Evolutionary conservation across 2,329 filamentous ascomycete genomes (phyloP).

Genomic region (Cercospora sesami): DNA sequence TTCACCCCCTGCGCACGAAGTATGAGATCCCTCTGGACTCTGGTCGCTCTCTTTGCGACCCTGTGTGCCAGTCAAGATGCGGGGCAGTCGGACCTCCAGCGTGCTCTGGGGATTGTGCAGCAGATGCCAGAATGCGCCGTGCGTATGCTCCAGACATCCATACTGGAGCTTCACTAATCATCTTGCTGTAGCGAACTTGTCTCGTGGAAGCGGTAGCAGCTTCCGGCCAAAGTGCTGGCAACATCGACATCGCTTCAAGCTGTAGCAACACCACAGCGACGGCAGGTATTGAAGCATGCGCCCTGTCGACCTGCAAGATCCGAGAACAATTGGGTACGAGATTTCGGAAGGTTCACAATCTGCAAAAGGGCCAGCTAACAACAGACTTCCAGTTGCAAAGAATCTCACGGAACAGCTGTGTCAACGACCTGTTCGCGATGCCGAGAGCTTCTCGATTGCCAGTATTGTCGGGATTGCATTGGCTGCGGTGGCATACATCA

Average conservation of each 20-base stretch:
- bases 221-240: slow-evolving; percentile 14
- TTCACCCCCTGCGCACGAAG: background rate
- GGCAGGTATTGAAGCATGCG: slow-evolving; percentile 16
- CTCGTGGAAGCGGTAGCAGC: slow-evolving; percentile 18
- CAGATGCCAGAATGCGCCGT: slow-evolving; percentile 24
- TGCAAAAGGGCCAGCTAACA: slow-evolving; percentile 4
- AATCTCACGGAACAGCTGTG: slow-evolving; percentile 24
- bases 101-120: slow-evolving; percentile 16
- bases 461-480: slow-evolving; percentile 18
- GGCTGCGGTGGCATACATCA: slow-evolving; percentile 16
- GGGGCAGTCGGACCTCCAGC: slow-evolving; percentile 15
- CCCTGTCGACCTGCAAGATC: slow-evolving; percentile 11
- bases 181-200: slow-evolving; percentile 14
- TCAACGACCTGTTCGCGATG: slow-evolving; percentile 13
- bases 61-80: slow-evolving; percentile 18
- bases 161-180: background rate
- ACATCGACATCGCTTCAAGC: slow-evolving; percentile 17
- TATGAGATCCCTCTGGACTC: slow-evolving; percentile 21
- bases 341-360: background rate
- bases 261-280: slow-evolving; percentile 23
- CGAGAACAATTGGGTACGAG: slow-evolving; percentile 24
- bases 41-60: slow-evolving; percentile 14
- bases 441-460: slow-evolving; percentile 10
- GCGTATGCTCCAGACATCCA: background rate
- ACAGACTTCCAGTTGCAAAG: slow-evolving; percentile 17